Percentiles rank a stretch among this genome's conserved stretches.
Evolutionary conservation across 108 stramenopile genomes (phyloP).

Genomic region (Nitzschia palea): DNA sequence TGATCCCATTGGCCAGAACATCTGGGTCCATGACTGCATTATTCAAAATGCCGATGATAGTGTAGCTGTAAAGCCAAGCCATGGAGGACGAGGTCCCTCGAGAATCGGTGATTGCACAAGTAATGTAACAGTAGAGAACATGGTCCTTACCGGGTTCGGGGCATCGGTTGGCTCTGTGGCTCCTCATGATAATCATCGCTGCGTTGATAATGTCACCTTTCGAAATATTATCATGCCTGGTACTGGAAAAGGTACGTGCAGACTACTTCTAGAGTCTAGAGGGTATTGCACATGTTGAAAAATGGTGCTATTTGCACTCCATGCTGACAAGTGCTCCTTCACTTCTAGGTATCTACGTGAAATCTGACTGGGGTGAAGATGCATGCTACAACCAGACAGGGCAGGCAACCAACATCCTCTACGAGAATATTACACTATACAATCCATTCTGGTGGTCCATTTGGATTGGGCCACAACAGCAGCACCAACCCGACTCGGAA

Average conservation of each 20-base stretch:
- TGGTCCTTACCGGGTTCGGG: conserved; percentile 41
- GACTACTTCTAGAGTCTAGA: no score
- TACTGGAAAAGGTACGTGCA: conserved; percentile 28
- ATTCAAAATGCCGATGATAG: conserved; percentile 46
- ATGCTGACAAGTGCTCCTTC: background rate
- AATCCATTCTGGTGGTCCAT: conserved; percentile 46
- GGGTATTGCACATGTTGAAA: no score
- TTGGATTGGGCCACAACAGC: conserved; percentile 62
- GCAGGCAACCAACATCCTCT: conserved; percentile 31
- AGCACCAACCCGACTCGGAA: conserved; percentile 26
- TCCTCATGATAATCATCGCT: conserved; percentile 13
- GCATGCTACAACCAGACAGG: conserved; percentile 8
- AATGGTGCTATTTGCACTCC: no score
- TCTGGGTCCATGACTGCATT: conserved; percentile 45
- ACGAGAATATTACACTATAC: conserved; percentile 40
- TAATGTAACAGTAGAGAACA: conserved; percentile 44
- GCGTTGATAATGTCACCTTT: conserved; percentile 46
- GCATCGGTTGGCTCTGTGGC: conserved; percentile 39
- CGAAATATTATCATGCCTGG: conserved; percentile 45
- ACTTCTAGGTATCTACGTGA: conserved; percentile 16
- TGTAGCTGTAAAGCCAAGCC: conserved; percentile 36
- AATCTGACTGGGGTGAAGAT: conserved; percentile 13
- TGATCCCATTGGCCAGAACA: conserved; percentile 39
- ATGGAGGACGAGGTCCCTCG: background rate
- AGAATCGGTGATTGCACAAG: conserved; percentile 25